Percentiles rank a stretch among this genome's conserved stretches.
phyloP scores from a whole-genome alignment of 2,329 filamentous ascomycete genomes.

The Beauveria scarabaeidicola region DNA sequence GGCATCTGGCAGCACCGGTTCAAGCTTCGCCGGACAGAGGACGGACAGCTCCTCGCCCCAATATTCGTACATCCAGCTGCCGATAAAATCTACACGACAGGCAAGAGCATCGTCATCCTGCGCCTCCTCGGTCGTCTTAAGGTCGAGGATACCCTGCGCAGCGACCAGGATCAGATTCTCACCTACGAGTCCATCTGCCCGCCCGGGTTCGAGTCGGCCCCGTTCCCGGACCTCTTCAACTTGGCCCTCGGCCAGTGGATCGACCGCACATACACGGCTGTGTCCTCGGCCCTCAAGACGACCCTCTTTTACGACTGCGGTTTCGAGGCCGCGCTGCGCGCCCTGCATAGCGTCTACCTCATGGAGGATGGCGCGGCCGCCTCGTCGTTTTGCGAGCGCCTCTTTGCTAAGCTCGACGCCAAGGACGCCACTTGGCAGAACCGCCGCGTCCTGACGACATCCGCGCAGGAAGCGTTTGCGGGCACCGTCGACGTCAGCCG shows the following conservation, averaged over 20 bases:
- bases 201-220: constrained; percentile 40
- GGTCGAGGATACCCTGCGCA: constrained; percentile 30
- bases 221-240: constrained; percentile 69
- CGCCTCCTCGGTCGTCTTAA: constrained; percentile 43
- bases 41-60: constrained; percentile 59
- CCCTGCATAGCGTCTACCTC: constrained; percentile 66
- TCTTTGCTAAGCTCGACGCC: constrained; percentile 69
- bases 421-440: constrained; percentile 62
- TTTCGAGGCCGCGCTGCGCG: constrained; percentile 54
- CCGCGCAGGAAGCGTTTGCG: constrained; percentile 65
- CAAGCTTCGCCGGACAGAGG: constrained; percentile 51
- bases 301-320: constrained; percentile 62
- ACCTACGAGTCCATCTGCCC: constrained; percentile 50
- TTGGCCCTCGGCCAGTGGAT: constrained; percentile 69
- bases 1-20: constrained; percentile 73
- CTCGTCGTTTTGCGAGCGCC: constrained; percentile 53
- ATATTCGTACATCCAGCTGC: constrained; percentile 64
- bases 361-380: constrained; percentile 64
- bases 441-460: constrained; percentile 68
- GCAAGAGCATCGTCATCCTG: constrained; percentile 83
- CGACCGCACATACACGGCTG: constrained; percentile 60
- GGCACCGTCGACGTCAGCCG: constrained; percentile 49
- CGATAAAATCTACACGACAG: constrained; percentile 70
- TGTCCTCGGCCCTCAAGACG: constrained; percentile 56
- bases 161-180: constrained; percentile 30